Evolutionary conservation across 2,329 filamentous ascomycete genomes (phyloP), one percentile per base, ranked within the genome.

Genomic region (Colletotrichum plurivorum): DNA sequence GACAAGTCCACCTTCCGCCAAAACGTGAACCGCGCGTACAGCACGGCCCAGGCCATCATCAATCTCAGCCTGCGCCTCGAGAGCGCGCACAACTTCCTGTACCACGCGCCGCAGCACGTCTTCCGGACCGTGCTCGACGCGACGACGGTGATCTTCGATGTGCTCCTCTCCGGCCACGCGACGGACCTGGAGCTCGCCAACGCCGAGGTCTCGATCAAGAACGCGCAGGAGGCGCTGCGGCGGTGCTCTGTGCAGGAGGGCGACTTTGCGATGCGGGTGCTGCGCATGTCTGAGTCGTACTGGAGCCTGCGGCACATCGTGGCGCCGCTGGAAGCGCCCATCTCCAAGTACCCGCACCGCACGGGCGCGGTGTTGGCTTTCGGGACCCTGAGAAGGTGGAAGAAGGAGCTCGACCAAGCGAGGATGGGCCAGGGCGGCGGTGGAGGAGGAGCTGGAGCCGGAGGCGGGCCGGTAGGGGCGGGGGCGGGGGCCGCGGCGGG

Each of bases 321-420:
- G 63, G 78, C 81, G 31, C 75, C 76, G 25, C 76, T 80, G 27
- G 83, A 84, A 45, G 76, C 79, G 52, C 79, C 81, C 9, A 78
- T 82, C 0, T 81, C 81, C 2, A 76, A 78, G 13, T 82, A 84
- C 43, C 81, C 82, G 3, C 81, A 84, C 67, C 82, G 86, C 1
- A 79, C 88, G 5, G 81, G 83, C 16, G 85, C 84, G 3, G 83
- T 84, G 57, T 78, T 87, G 39, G 83, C 83, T 5, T 85, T 85
- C 69, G 85, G 84, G 72, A 88, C 85, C 69, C 76, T 89, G 7
- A 76, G 80, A 41, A 76, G 81, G 43, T 88, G 84, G 83, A 86
- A 78, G 73, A 76, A 73, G 57, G 79, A 78, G 46, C 75, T 86
- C 31, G 79, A 83, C 41, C 76, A 78, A 51, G 78, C 80, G 9